phyloP scores from a whole-genome alignment of 345 rosid genomes.

The Brassica rapa region DNA sequence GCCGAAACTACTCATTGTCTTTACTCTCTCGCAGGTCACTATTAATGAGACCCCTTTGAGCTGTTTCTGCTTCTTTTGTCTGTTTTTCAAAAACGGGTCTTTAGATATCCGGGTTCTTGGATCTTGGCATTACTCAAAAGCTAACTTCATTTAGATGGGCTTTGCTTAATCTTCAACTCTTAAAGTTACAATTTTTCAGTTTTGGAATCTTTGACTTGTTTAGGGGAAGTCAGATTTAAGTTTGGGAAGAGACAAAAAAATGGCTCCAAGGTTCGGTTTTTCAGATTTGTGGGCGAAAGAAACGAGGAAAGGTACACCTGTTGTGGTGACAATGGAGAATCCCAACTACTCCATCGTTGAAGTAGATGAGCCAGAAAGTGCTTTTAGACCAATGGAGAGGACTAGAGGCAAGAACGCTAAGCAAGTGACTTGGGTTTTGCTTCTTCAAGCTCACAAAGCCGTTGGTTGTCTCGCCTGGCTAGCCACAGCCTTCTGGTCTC shows the following conservation, averaged over 20 bases:
- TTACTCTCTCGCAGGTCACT: slow-evolving; percentile 39
- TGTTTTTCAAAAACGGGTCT: slow-evolving; percentile 38
- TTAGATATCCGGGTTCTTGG: slow-evolving; percentile 46
- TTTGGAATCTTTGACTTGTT: not conserved
- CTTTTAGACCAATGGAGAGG: slow-evolving; percentile 75
- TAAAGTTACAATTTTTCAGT: slow-evolving; percentile 2
- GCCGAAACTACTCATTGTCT: slow-evolving; percentile 27
- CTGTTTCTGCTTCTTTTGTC: slow-evolving; percentile 42
- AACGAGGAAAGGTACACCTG: slow-evolving; percentile 67
- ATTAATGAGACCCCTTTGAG: slow-evolving; percentile 41
- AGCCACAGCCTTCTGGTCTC: slow-evolving; percentile 66
- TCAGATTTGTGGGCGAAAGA: slow-evolving; percentile 66
- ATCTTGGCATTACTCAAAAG: slow-evolving; percentile 43
- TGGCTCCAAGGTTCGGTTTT: slow-evolving; percentile 71
- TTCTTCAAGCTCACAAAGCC: slow-evolving; percentile 82
- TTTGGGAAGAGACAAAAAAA: slow-evolving; percentile 25
- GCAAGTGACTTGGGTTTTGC: slow-evolving; percentile 88
- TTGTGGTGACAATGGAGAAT: slow-evolving; percentile 84
- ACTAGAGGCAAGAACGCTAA: slow-evolving; percentile 80
- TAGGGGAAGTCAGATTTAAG: not conserved
- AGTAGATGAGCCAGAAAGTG: slow-evolving; percentile 76
- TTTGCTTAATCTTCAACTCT: slow-evolving; percentile 31
- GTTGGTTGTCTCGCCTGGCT: slow-evolving; percentile 79
- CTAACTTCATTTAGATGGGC: slow-evolving; percentile 30
- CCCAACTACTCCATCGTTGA: slow-evolving; percentile 80